Conservation (phyloP, 495 filamentous ascomycete genomes). For the Hypoxylon lienhwacheense region DNA sequence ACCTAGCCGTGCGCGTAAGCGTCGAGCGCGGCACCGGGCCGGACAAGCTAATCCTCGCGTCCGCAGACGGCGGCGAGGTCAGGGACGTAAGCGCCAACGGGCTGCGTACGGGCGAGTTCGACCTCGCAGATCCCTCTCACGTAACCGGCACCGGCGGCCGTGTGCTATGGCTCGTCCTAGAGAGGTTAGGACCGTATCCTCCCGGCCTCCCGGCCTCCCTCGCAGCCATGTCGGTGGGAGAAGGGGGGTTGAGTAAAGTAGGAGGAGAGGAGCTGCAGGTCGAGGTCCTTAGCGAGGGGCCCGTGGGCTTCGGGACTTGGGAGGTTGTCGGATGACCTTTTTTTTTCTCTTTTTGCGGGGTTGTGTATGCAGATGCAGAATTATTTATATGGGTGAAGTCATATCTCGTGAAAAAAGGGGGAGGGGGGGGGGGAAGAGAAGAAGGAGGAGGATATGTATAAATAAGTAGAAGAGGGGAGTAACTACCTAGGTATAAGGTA, state of each 20-base stretch:
- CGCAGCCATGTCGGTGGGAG: constrained; percentile 40
- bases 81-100: constrained; percentile 64
- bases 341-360: too few relatives aligned
- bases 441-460: too few relatives aligned
- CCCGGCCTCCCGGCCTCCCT: too few relatives aligned
- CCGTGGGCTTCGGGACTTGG: constrained; percentile 62
- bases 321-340: too few relatives aligned
- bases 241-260: constrained; percentile 24
- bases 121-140: constrained; percentile 68
- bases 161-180: constrained; percentile 78
- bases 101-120: constrained; percentile 69
- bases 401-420: too few relatives aligned
- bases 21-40: constrained; percentile 71
- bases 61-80: constrained; percentile 63
- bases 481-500: too few relatives aligned
- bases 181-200: constrained; percentile 61
- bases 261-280: constrained; percentile 60
- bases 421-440: too few relatives aligned
- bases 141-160: too few relatives aligned
- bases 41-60: constrained; percentile 61
- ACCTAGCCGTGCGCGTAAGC: constrained; percentile 61
- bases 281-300: constrained; percentile 68
- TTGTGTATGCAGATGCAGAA: too few relatives aligned
- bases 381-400: too few relatives aligned
- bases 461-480: too few relatives aligned